Evolutionary conservation across 2,329 filamentous ascomycete species (phyloP), one percentile per base, ranked within the genome.

Genomic region (Fusarium scirpi): DNA sequence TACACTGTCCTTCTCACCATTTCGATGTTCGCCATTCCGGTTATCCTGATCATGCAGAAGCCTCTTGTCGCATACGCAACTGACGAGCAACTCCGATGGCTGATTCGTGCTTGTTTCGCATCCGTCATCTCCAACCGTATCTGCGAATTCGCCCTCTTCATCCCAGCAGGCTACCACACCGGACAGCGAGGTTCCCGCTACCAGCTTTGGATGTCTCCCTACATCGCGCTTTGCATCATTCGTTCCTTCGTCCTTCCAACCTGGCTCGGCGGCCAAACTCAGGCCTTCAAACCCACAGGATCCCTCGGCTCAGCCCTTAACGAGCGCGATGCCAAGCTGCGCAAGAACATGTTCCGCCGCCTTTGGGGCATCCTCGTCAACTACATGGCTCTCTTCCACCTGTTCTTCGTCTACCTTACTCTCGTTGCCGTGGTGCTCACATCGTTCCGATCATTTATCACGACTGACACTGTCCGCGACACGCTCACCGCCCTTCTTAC

Each of bases 161-260:
- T 88, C 15, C 87, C 87, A 0, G 83, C 86, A 3, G 87, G 88
- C 22, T 89, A 89, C 73, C 84, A 87, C 74, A 86, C 86, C 13
- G 87, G 86, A 6, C 86, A 88, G 76, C 82, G 87, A 57, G 86
- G 86, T 41, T 82, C 83, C 4, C 82, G 86, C 6, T 85, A 86
- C 67, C 85, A 88, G 76, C 80, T 90, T 29, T 90, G 88, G 87
- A 90, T 90, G 87, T 83, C 87, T 9, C 87, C 87, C 0, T 90
- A 89, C 77, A 86, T 89, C 64, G 85, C 86, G 1, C 80, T 88
- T 13, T 86, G 85, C 71, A 84, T 90, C 57, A 78, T 89, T 54
- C 86, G 86, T 5, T 84, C 87, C 3, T 90, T 90, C 72, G 70
- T 89, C 16, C 80, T 90, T 5, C 87, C 87, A 27, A 83, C 75